Evolutionary conservation across 306 rosid species (phyloP), one percentile per base, ranked within the genome.

Genomic region (Prunus mira): DNA sequence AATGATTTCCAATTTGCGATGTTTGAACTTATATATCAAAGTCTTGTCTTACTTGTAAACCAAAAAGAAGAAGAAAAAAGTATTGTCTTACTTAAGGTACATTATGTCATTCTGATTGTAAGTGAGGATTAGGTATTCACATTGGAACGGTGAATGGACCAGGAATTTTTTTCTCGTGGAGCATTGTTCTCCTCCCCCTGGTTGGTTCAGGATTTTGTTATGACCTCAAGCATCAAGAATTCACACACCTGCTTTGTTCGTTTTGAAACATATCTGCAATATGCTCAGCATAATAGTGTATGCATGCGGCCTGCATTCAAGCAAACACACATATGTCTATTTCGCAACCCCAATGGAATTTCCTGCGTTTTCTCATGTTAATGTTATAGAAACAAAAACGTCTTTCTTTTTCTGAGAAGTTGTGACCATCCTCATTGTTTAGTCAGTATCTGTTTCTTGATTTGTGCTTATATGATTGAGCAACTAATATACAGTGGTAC

Each of bases 401-500:
- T 57, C 14, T 19, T 58, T 51, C 32, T 12, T 15, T 67, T 55
- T 65, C 47, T 18, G 22, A 68, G 56, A 32, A 71, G 34, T 17
- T 70, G 18, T 43, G 52, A 55, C 63, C 74, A 49, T 32, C 50
- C 3, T 50, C 0, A 12, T 46, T 32, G 17, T 20, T 6, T 67
- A 8, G 54, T 38, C 12, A 24, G n/a, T 28, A 50, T 34, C 74
- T 25, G 22, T 69, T 54, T 41, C 66, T 50, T 67, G 32, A 66
- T 22, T 74, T 69, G 20, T 12, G 14, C 51, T 18, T 32, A 6
- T 65, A 47, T 57, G 22, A 49, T 58, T 56, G 24, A 65, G 67
- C 13, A 73, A 71, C 67, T 78, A 70, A 78, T 66, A 76, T 69
- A 56, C 75, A 18, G 75, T 62, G 34, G 70, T 82, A 82, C 62